Evolutionary conservation across 345 rosid genomes (phyloP), one percentile per base, ranked within the genome.

Genomic region (Aurinia saxatilis): DNA sequence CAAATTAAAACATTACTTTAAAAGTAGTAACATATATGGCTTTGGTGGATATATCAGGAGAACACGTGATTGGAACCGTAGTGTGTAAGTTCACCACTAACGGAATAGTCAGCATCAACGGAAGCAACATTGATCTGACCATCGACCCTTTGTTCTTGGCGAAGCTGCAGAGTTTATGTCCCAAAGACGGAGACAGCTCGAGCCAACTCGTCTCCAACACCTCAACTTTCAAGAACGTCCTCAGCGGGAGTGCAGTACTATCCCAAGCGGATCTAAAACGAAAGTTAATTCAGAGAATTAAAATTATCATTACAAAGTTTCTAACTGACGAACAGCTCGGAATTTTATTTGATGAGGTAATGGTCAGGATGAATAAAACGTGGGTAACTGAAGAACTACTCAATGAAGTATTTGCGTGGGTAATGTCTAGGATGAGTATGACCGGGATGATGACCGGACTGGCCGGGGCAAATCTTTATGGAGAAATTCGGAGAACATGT

Each of bases 341-440:
- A 21, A 21, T 21, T 2, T 2, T 21, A 21, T 21, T 21, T 21
- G 25, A 21, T 4, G 25, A 21, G 2, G 25, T 4, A 21, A 21
- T 21, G 4, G 25, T 21, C 25, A 21, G 25, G 25, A 21, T 21
- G 25, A 21, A 4, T 21, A 4, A 21, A 21, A 21, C 4, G 2
- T 1, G 25, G 25, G 4, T 21, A 21, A 21, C 25, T 21, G 2
- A 21, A 2, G 52, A 3, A 38, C 3, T 10, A 4, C 73, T 75
- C 44, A 30, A 41, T 10, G 41, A 49, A 1, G 68, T 75, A 68
- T 78, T 80, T 37, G 62, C 57, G 7, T 40, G 18, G 36, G 46
- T 77, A 3, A 75, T 78, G 81, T 58, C 41, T 1, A 75, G 59
- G 65, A 75, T 80, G 81, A 70, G 79, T 54, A 52, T 65, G 4